Evolutionary conservation across 2,329 filamentous ascomycete species (phyloP).

Genomic region (Cordyceps farinosa): DNA sequence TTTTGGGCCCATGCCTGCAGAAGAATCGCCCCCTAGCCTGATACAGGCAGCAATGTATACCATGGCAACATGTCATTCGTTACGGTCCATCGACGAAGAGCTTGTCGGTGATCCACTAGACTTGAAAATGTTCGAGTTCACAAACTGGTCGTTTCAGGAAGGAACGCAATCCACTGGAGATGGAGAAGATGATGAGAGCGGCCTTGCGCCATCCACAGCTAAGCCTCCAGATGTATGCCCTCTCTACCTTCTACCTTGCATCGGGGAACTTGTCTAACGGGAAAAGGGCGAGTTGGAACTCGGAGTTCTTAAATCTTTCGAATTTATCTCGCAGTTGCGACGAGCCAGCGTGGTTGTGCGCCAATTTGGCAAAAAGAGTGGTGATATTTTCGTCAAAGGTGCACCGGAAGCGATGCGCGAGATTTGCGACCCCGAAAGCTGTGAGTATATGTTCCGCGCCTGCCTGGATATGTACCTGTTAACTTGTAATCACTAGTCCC

Average conservation of each 20-base stretch:
- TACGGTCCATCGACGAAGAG: conserved; percentile 81
- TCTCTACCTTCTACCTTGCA: conserved; percentile 27
- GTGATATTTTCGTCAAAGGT: conserved; percentile 90
- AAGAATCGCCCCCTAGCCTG: conserved; percentile 30
- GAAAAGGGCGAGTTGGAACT: conserved; percentile 65
- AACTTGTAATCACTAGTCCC: conserved; percentile 55
- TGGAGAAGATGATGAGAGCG: conserved; percentile 67
- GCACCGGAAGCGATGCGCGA: conserved; percentile 95
- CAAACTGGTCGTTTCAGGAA: conserved; percentile 88
- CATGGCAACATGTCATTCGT: conserved; percentile 96
- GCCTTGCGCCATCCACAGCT: conserved; percentile 83
- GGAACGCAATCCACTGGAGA: conserved; percentile 65
- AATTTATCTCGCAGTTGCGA: conserved; percentile 90
- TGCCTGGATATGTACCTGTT: background rate
- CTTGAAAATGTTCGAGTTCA: conserved; percentile 98
- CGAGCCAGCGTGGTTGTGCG: conserved; percentile 90
- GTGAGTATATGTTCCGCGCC: conserved; percentile 44
- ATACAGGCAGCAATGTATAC: conserved; percentile 71
- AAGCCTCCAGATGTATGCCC: conserved; percentile 62
- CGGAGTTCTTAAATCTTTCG: conserved; percentile 85
- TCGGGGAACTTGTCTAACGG: conserved; percentile 21
- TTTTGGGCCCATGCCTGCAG: conserved; percentile 46
- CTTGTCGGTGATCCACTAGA: conserved; percentile 91
- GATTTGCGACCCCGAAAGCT: conserved; percentile 79
- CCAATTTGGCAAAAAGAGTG: conserved; percentile 79